Evolutionary conservation across 1,284 basidiomycete species (phyloP).

Genomic region (Irpex lacteus): DNA sequence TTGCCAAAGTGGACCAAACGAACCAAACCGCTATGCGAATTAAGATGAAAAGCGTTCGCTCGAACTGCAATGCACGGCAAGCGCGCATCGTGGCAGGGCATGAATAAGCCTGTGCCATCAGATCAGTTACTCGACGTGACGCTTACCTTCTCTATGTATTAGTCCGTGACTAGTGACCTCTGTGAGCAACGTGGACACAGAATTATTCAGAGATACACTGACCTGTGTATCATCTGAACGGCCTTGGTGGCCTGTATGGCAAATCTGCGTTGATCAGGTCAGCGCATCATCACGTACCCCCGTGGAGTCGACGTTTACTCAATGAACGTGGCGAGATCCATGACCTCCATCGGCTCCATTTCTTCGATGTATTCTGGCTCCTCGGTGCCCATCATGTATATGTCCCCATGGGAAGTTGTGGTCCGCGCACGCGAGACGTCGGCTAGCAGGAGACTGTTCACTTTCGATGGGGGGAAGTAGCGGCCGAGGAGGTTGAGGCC

Average conservation of each 20-base stretch:
- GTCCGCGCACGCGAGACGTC: conserved; percentile 45
- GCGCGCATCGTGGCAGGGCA: neutral
- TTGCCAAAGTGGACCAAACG: conserved; percentile 75
- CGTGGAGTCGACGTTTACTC: conserved; percentile 39
- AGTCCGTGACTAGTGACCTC: conserved; percentile 39
- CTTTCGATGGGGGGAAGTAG: conserved; percentile 63
- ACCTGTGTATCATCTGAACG: conserved; percentile 64
- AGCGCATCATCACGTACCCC: neutral
- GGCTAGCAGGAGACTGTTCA: conserved; percentile 64
- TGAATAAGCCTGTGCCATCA: conserved; percentile 5
- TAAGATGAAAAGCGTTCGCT: conserved; percentile 71
- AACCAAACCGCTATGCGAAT: conserved; percentile 63
- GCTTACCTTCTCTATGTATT: conserved; percentile 62
- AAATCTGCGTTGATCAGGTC: conserved; percentile 42
- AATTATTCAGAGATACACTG: conserved; percentile 13
- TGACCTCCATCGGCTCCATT: conserved; percentile 60
- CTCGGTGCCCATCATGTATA: conserved; percentile 48
- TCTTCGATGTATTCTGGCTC: conserved; percentile 48
- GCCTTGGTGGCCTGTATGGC: conserved; percentile 72
- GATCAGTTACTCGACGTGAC: neutral
- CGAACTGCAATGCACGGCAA: conserved; percentile 46
- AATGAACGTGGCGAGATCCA: conserved; percentile 72
- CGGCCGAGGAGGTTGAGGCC: conserved; percentile 64
- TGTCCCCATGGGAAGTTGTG: conserved; percentile 42
- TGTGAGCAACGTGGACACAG: conserved; percentile 3